Conservation (phyloP, 163 green algal species). For the Prototheca wickerhamii region DNA sequence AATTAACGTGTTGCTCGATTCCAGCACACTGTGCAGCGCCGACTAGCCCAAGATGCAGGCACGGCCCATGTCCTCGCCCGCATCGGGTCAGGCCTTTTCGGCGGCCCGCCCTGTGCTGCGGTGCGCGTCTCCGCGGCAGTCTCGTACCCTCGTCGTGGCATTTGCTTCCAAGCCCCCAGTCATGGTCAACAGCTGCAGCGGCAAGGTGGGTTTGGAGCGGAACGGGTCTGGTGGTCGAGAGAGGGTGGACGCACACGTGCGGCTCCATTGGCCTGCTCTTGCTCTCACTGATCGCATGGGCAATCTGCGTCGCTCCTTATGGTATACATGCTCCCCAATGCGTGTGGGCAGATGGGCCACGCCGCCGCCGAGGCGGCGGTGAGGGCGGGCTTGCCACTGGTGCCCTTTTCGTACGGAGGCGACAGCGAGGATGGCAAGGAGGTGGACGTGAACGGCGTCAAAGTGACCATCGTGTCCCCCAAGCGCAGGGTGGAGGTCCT, state of each 20-base stretch:
- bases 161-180: conserved; percentile 28
- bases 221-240: not conserved
- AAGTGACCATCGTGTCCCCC: conserved; percentile 61
- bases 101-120: too few species aligned
- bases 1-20: too few species aligned
- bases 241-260: not conserved
- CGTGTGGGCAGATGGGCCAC: conserved; percentile 76
- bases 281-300: not conserved
- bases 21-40: too few species aligned
- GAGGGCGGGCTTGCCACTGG: conserved; percentile 58
- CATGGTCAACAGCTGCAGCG: conserved; percentile 86
- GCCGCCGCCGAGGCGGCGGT: conserved; percentile 74
- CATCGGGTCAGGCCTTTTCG: too few species aligned
- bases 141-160: not conserved
- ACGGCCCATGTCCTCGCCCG: too few species aligned
- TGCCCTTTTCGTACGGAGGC: conserved; percentile 77
- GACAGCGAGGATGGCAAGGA: conserved; percentile 43
- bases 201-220: conserved; percentile 56
- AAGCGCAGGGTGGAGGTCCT: conserved; percentile 54
- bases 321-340: not conserved
- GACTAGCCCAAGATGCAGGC: too few species aligned
- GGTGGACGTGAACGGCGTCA: conserved; percentile 57
- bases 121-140: too few species aligned
- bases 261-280: not conserved
- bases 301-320: not conserved